These are phyloP conservation scores for Zygosaccharomyces gambellarensis DNA, from an alignment of 805 yeast species.

Conservation along the genomic window DNA sequence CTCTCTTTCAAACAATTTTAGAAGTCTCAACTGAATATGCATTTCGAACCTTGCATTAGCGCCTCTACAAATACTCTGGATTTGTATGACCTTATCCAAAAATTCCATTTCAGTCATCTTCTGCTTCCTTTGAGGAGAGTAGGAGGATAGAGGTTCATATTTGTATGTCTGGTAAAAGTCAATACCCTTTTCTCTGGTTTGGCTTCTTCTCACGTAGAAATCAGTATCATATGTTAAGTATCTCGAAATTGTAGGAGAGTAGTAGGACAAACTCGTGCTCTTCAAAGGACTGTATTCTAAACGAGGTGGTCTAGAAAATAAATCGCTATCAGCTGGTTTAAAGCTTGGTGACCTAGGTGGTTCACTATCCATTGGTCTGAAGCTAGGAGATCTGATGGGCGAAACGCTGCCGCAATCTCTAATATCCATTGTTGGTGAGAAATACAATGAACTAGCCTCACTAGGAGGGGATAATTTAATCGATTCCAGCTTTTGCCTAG, in stretches of 20 bases:
- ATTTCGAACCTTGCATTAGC: slow-evolving; percentile 58
- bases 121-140: slow-evolving; percentile 30
- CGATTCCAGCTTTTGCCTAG: not conserved
- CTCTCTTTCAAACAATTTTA: slow-evolving; percentile 52
- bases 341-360: slow-evolving; percentile 10
- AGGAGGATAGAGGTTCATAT: slow-evolving; percentile 20
- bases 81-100: slow-evolving; percentile 37
- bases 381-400: slow-evolving; percentile 11
- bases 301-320: slow-evolving; percentile 15
- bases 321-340: slow-evolving; percentile 3
- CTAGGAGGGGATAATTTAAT: slow-evolving; percentile 9
- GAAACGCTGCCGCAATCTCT: not conserved
- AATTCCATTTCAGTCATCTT: slow-evolving; percentile 31
- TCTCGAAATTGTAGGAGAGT: slow-evolving; percentile 32
- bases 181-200: slow-evolving; percentile 22
- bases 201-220: slow-evolving; percentile 29
- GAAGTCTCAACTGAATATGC: slow-evolving; percentile 58
- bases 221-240: slow-evolving; percentile 28
- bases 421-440: slow-evolving; percentile 1
- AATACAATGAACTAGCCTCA: slow-evolving; percentile 5
- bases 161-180: slow-evolving; percentile 22
- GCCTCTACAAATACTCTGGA: slow-evolving; percentile 72
- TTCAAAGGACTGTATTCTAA: slow-evolving; percentile 28
- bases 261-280: slow-evolving; percentile 27
- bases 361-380: slow-evolving; percentile 8